A percentile compares a stretch with the other conserved stretches of the same genome.
phyloP scores from a whole-genome alignment of 345 rosid genomes.

The Camelina hispida region DNA sequence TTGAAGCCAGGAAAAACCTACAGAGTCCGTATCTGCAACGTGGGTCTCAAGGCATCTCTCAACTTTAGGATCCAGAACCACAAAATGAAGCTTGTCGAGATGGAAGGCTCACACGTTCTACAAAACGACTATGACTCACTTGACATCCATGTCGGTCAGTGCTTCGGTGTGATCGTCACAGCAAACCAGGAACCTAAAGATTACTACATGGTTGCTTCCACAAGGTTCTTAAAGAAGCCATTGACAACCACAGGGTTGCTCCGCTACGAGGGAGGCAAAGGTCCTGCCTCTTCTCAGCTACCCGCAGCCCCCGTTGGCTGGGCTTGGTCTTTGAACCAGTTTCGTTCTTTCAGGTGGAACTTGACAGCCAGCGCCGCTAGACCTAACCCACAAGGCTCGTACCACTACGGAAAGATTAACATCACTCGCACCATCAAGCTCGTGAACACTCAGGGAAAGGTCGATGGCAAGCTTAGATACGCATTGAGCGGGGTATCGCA shows the following conservation, averaged over 20 bases:
- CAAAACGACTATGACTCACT: slow-evolving; percentile 64
- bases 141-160: slow-evolving; percentile 69
- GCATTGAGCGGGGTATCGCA: slow-evolving; percentile 68
- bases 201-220: slow-evolving; percentile 68
- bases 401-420: slow-evolving; percentile 69
- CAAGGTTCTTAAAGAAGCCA: slow-evolving; percentile 52
- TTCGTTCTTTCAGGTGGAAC: slow-evolving; percentile 78
- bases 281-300: slow-evolving; percentile 52
- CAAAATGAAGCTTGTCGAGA: slow-evolving; percentile 66
- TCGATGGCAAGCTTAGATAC: slow-evolving; percentile 57
- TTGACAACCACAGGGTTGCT: slow-evolving; percentile 48
- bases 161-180: slow-evolving; percentile 51
- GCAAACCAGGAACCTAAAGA: slow-evolving; percentile 61
- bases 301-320: slow-evolving; percentile 64
- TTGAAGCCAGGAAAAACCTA: slow-evolving; percentile 67
- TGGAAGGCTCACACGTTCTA: slow-evolving; percentile 69
- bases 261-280: slow-evolving; percentile 52
- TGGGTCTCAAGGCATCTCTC: slow-evolving; percentile 57
- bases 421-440: slow-evolving; percentile 70
- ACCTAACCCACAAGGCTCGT: slow-evolving; percentile 86
- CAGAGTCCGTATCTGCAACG: slow-evolving; percentile 66
- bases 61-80: slow-evolving; percentile 71
- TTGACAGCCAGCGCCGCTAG: slow-evolving; percentile 78
- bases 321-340: slow-evolving; percentile 80
- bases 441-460: slow-evolving; percentile 50